A percentile compares a stretch with the other conserved stretches of the same genome.
Conservation (phyloP, 306 rosid genomes). For the Sphenostylis stenocarpa region DNA sequence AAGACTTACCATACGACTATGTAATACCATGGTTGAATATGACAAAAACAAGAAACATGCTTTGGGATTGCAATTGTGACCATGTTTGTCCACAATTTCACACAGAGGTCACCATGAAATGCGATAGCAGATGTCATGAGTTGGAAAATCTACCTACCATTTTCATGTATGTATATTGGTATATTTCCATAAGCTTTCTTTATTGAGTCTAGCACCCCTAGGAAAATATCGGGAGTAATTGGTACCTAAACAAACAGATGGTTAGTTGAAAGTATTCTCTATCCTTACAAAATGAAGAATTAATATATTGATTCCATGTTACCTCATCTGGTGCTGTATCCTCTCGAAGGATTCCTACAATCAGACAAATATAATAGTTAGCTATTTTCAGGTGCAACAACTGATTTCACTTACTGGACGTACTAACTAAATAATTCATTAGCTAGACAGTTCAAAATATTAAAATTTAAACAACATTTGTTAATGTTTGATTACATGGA, state of each 20-base stretch:
- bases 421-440: not conserved
- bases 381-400: not conserved
- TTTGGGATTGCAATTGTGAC: not conserved
- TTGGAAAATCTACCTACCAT: constrained; percentile 34
- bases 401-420: not conserved
- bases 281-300: not conserved
- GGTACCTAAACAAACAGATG: constrained; percentile 36
- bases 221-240: constrained; percentile 32
- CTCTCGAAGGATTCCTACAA: not conserved
- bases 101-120: too few relatives aligned
- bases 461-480: not conserved
- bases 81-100: too few relatives aligned
- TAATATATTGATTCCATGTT: too few relatives aligned
- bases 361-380: constrained; percentile 5
- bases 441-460: not conserved
- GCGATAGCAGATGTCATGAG: not conserved
- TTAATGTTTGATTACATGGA: not conserved
- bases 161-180: constrained; percentile 58
- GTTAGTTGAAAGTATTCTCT: not conserved
- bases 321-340: constrained; percentile 20
- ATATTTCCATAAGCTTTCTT: constrained; percentile 48
- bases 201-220: constrained; percentile 32
- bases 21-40: not conserved
- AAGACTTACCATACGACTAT: not conserved
- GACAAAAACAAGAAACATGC: not conserved